Evolutionary conservation across 345 rosid genomes (phyloP).

Genomic region (Physaria fendleri): DNA sequence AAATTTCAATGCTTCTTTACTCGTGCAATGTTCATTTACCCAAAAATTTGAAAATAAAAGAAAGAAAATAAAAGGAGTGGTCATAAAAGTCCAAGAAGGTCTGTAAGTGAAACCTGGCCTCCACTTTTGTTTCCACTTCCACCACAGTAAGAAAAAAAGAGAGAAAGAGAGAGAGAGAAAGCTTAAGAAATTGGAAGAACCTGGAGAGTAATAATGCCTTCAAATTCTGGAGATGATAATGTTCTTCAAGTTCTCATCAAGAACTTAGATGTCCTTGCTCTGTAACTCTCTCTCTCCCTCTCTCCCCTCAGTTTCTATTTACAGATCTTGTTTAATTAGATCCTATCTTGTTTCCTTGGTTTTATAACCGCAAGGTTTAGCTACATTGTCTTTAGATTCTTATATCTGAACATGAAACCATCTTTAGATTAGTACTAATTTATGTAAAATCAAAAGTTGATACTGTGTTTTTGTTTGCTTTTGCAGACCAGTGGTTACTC

Average conservation of each 20-base stretch:
- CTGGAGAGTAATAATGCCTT: slow-evolving; percentile 26
- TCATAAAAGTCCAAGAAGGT: slow-evolving; percentile 17
- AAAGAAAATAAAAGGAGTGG: slow-evolving; percentile 12
- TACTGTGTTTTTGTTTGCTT: slow-evolving; percentile 12
- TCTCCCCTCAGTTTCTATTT: neutral
- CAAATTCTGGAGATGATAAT: slow-evolving; percentile 61
- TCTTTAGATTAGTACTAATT: slow-evolving; percentile 5
- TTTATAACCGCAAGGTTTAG: neutral
- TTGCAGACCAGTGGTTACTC: slow-evolving; percentile 83
- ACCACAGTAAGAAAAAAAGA: neutral
- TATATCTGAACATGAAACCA: neutral
- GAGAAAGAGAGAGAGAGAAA: no score
- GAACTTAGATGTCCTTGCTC: slow-evolving; percentile 89
- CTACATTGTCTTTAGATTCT: slow-evolving; percentile 10
- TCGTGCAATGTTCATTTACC: slow-evolving; percentile 39
- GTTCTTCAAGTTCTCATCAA: slow-evolving; percentile 52
- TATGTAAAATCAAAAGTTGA: neutral
- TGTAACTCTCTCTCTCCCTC: slow-evolving; percentile 33
- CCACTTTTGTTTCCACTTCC: slow-evolving; percentile 17
- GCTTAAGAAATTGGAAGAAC: neutral
- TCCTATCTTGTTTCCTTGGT: slow-evolving; percentile 4
- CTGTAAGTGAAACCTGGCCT: slow-evolving; percentile 24
- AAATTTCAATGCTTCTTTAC: slow-evolving; percentile 53
- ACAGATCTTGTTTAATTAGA: no score
- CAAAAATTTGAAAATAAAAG: neutral